Evolutionary conservation across 352 stramenopile species (phyloP), one percentile per base, ranked within the genome.

Genomic region (Phytophthora lateralis): DNA sequence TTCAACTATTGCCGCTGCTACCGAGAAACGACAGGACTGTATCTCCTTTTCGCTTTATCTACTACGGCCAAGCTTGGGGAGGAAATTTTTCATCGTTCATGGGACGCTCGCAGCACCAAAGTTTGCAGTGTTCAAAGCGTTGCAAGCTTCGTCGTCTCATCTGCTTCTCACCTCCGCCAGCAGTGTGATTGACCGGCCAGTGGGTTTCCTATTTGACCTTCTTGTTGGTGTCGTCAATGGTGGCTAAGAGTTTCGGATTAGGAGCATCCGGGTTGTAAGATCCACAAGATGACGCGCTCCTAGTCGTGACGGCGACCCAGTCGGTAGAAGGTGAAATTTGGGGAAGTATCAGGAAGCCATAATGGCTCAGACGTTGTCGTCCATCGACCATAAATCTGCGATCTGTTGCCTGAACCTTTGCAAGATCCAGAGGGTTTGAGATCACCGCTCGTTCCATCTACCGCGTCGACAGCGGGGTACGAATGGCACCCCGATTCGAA

Each of bases 341-440:
- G 46, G 46, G 46, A 53, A 53, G 4, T 53, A 53, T 9, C 42
- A 48, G 3, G 42, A 29, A n/a, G n/a, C n/a, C n/a, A n/a, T n/a
- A n/a, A n/a, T n/a, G n/a, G n/a, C n/a, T n/a, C n/a, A n/a, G n/a
- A n/a, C n/a, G n/a, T n/a, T n/a, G n/a, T n/a, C n/a, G n/a, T n/a
- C n/a, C n/a, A n/a, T n/a, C n/a, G n/a, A n/a, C n/a, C n/a, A n/a
- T n/a, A n/a, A n/a, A n/a, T n/a, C n/a, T n/a, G n/a, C n/a, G n/a
- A n/a, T n/a, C n/a, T n/a, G n/a, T n/a, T n/a, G n/a, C n/a, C n/a
- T n/a, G n/a, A n/a, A n/a, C n/a, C n/a, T n/a, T n/a, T n/a, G n/a
- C n/a, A n/a, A n/a, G n/a, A n/a, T n/a, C n/a, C n/a, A n/a, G n/a
- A n/a, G n/a, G n/a, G n/a, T n/a, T n/a, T n/a, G n/a, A n/a, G n/a